These are phyloP conservation scores for Aspergillus felis DNA, from an alignment of 2,329 filamentous ascomycete species.

Conservation along the genomic window DNA sequence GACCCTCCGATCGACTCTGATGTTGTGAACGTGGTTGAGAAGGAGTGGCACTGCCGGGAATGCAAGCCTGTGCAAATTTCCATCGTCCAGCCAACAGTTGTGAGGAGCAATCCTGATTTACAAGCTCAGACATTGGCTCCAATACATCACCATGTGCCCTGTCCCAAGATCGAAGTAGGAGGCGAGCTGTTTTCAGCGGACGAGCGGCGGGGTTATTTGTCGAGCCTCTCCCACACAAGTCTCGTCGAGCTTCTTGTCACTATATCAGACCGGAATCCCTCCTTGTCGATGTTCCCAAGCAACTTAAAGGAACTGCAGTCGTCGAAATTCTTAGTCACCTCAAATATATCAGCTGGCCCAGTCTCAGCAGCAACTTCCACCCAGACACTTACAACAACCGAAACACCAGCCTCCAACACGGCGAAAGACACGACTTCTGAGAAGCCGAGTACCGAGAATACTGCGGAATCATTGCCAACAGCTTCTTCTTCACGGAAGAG, in stretches of 20 bases:
- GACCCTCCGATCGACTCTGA: constrained; percentile 69
- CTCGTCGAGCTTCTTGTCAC: constrained; percentile 64
- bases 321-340: constrained; percentile 20
- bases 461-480: background rate
- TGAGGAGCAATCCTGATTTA: constrained; percentile 25
- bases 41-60: constrained; percentile 67
- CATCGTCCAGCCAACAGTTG: constrained; percentile 38
- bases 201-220: constrained; percentile 62
- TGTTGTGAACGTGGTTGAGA: constrained; percentile 61
- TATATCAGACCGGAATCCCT: constrained; percentile 58
- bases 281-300: constrained; percentile 61
- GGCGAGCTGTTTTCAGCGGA: constrained; percentile 25
- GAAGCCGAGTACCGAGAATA: background rate
- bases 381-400: constrained; percentile 4
- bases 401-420: background rate
- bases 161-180: constrained; percentile 23
- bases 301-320: constrained; percentile 24
- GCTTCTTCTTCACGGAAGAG: constrained; percentile 8
- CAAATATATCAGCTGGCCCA: constrained; percentile 6
- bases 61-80: constrained; percentile 53
- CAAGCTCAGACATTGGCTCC: constrained; percentile 4
- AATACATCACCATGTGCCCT: constrained; percentile 10
- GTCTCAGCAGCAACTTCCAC: constrained; percentile 1
- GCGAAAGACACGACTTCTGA: background rate
- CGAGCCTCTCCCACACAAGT: constrained; percentile 55